Base-by-base conservation (phyloP, 1,139 yeast species). In the Hansenula lynferdii region DNA sequence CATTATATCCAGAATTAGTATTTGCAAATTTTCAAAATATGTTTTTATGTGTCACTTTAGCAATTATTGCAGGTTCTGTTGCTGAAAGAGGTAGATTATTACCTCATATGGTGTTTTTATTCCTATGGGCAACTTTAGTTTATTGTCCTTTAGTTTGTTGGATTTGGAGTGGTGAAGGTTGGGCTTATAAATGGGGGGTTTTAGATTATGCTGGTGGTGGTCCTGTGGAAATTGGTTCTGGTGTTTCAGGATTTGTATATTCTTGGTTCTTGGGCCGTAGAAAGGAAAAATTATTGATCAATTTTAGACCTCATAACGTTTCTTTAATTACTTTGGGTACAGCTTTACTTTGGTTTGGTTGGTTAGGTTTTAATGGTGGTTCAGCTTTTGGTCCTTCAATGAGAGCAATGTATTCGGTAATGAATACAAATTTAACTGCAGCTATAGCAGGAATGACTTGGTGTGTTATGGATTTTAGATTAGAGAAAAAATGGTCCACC, bases 141-240 rank as follows among this genome's bases (percentile, higher is more conserved):
- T 92, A 90, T 62, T 85, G 95, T 60, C 97, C 97, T 0, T 76
- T 92, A 18, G 94, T 92, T 6, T 85, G 80, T 64, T 90, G 97
- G 97, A 80, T 86, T 42, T 92, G 97, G 98, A 84, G 89, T 42
- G 56, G 82, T 1, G 80, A 81, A 34, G 97, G 97, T 31, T 92
- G 97, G 97, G 96, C 96, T 29, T 77, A 70, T 62, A 72, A 75
- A 51, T 90, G 96, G 75, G 96, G 96, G 16, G 97, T 83, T 1
- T 69, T 90, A 42, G 98, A 92, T 60, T 92, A 87, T 61, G 97
- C 98, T 24, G 98, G 98, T 28, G 97, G 97, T 38, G 97, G 97
- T 0, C 96, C 97, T 1, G 96, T 92, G 31, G 97, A 92, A 61
- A 86, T 92, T 41, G 75, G 87, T 28, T 80, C 95, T 23, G 97